Evolutionary conservation across 23 red algal genomes (phyloP).

Genomic region (Gracilaria caudata): DNA sequence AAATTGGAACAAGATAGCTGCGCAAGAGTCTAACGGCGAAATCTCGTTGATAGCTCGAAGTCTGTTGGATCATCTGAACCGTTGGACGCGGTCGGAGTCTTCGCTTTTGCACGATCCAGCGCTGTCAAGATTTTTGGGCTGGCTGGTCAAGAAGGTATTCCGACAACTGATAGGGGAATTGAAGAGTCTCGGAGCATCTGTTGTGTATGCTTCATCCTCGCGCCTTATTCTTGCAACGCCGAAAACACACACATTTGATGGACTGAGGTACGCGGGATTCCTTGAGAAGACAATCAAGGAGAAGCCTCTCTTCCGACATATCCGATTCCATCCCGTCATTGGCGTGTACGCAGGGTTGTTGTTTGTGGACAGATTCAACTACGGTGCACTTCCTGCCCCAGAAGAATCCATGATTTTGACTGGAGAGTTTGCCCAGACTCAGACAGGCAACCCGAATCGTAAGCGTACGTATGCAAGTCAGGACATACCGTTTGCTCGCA

Average conservation of each 20-base stretch:
- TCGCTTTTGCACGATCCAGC: slow-evolving; percentile 82
- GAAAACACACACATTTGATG: slow-evolving; percentile 65
- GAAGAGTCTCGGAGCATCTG: slow-evolving; percentile 52
- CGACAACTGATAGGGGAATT: slow-evolving; percentile 76
- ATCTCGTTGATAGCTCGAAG: slow-evolving; percentile 45
- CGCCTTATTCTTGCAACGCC: slow-evolving; percentile 82
- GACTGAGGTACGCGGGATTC: slow-evolving; percentile 78
- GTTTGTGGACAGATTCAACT: slow-evolving; percentile 89
- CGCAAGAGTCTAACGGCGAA: slow-evolving; percentile 10
- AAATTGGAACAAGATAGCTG: slow-evolving; percentile 60
- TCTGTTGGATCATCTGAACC: slow-evolving; percentile 71
- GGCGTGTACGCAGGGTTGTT: slow-evolving; percentile 67
- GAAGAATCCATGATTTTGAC: slow-evolving; percentile 68
- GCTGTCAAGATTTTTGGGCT: slow-evolving; percentile 71
- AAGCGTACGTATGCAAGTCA: slow-evolving; percentile 38
- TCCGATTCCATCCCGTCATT: slow-evolving; percentile 82
- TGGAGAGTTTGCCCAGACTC: slow-evolving; percentile 56
- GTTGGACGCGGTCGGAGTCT: slow-evolving; percentile 65
- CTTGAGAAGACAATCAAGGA: slow-evolving; percentile 78
- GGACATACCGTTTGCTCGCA: slow-evolving; percentile 58
- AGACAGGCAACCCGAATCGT: neutral
- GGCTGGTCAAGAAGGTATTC: slow-evolving; percentile 82
- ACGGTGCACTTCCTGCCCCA: slow-evolving; percentile 71
- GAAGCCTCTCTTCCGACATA: slow-evolving; percentile 65
- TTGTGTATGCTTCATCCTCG: slow-evolving; percentile 75